Base-by-base conservation (phyloP, 805 yeast species). In the Metschnikowia cerradonensis region DNA sequence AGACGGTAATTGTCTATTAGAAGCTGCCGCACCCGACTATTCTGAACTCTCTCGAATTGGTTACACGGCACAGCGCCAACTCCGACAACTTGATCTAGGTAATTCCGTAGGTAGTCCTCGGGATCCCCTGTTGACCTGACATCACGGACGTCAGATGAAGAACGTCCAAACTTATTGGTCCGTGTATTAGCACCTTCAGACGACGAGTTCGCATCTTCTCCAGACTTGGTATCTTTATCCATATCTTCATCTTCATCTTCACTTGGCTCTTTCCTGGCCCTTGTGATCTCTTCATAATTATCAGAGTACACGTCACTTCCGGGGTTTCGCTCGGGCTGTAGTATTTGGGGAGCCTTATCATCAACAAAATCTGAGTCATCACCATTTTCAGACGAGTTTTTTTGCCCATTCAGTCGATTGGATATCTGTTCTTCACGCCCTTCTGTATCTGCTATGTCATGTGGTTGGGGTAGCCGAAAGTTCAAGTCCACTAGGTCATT, bases 1-100 rank as follows among this genome's bases (percentile, higher is more conserved):
- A 73, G 61, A 45, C 61, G 59, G 38, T 56, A 54, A 44, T 64
- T 70, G 45, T 73, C 76, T 4, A 48, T 26, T 4, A 63, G 50
- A n/a, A 73, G 57, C 41, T 58, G 59, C 19, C 62, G 54, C 2
- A 70, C 49, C 14, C 54, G 53, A 3, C 53, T 50, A 44, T 63
- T 64, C 14, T 36, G 32, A 34, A 49, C 51, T 4, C 37, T 41
- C 4, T 46, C 49, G 10, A 45, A 53, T 20, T 47, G 31, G 8
- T 30, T 42, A 19, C 20, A 47, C 3, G 48, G 35, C 3, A 53
- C 40, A 7, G 49, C 46, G 1, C 44, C 47, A 4, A 55, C 23
- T 8, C 53, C 19, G 17, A 60, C 48, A 10, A 46, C 59, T 14
- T 44, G 34, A 20, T 61, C 63, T 8, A 72, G 56, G 13, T 59